Base-by-base conservation (phyloP, 2,329 filamentous ascomycete genomes). In the Trichoderma sp. region DNA sequence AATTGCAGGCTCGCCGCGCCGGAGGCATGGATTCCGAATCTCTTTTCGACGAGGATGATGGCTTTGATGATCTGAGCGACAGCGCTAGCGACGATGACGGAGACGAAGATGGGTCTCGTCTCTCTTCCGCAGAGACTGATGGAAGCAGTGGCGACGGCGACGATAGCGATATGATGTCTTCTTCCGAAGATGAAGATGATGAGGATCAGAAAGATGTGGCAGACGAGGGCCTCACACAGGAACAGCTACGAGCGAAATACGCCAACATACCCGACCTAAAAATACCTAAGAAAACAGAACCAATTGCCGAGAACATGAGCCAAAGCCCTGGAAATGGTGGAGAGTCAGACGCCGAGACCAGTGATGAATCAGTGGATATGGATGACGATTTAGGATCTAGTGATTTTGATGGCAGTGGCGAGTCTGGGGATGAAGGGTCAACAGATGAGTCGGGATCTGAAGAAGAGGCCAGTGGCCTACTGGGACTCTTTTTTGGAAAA, bases 161-260 rank as follows among this genome's bases (percentile, higher is more conserved):
- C 77, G 87, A 81, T 13, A 81, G 82, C 28, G 84, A 83, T 47
- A 78, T 88, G 72, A 90, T 91, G 86, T 90, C 90, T 32, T 88
- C 87, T 2, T 87, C 86, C 1, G 88, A 89, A 53, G 90, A 91
- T 59, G 89, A 90, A 23, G 87, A 90, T 12, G 88, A 88, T 6
- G 88, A 88, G 9, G 87, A 88, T 50, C 82, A 77, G 15, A 83
- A 84, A 23, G 84, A 84, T 8, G 77, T 82, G 13, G 88, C 86
- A 9, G 90, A 92, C 71, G 91, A 92, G 72, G 85, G 85, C 12
- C 84, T 94, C 4, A 92, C 91, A 0, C 88, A 91, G 73, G 91
- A 93, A 71, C 89, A 93, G 77, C 79, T 93, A 15, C 87, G 85
- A 30, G 85, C 86, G 50, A 94, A 94, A 78, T 94, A 93, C 74